Percentiles rank a stretch among this genome's conserved stretches.
Conservation (phyloP, 1,284 basidiomycete genomes). For the Golubevia pallescens region DNA sequence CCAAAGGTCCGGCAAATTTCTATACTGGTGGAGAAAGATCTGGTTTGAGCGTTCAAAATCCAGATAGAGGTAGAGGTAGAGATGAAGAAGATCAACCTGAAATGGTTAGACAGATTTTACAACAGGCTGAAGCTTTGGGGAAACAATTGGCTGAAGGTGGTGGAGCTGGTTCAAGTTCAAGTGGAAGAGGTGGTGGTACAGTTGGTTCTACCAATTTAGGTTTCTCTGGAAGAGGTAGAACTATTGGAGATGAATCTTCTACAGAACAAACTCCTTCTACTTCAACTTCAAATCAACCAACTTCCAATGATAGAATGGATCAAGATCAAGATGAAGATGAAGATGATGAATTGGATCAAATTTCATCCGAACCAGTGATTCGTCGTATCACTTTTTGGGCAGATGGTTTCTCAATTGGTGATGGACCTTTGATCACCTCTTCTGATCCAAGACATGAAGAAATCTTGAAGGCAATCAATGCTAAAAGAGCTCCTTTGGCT, state of each 20-base stretch:
- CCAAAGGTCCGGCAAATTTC: slow-evolving; percentile 50
- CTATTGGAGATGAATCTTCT: slow-evolving; percentile 8
- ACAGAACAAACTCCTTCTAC: slow-evolving; percentile 1
- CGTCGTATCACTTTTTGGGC: slow-evolving; percentile 62
- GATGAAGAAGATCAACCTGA: slow-evolving; percentile 20
- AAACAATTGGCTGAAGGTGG: not conserved
- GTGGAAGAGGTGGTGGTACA: not conserved
- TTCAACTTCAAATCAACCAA: not conserved
- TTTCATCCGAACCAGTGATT: slow-evolving; percentile 21
- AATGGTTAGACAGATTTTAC: slow-evolving; percentile 53
- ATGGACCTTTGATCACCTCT: slow-evolving; percentile 57
- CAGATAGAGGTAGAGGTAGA: slow-evolving; percentile 32
- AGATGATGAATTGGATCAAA: slow-evolving; percentile 14
- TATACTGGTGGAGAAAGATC: slow-evolving; percentile 61
- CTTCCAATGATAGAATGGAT: slow-evolving; percentile 4
- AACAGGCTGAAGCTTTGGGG: slow-evolving; percentile 32
- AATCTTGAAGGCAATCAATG: slow-evolving; percentile 55
- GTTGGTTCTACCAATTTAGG: slow-evolving; percentile 1
- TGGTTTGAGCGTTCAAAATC: slow-evolving; percentile 57
- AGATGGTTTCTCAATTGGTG: slow-evolving; percentile 61
- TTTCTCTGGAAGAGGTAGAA: slow-evolving; percentile 13
- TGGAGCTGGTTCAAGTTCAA: not conserved
- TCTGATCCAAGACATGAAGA: slow-evolving; percentile 53
- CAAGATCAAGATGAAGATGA: slow-evolving; percentile 18
- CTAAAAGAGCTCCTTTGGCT: slow-evolving; percentile 77